These are phyloP conservation scores for Hanseniaspora guilliermondii DNA, from an alignment of 805 yeast genomes.

Conservation along the genomic window DNA sequence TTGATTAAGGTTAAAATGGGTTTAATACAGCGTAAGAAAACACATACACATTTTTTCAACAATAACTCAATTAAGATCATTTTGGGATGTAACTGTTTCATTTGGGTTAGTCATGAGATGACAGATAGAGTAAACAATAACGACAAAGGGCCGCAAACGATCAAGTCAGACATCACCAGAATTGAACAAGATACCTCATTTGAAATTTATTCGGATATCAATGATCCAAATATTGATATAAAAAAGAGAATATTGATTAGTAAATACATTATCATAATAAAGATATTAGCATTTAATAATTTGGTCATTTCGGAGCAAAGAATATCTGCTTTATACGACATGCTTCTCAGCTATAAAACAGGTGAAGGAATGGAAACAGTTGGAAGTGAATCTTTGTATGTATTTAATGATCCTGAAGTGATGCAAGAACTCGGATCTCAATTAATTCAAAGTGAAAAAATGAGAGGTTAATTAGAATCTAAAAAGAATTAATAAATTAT, in stretches of 20 bases:
- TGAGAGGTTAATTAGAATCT: slow-evolving; percentile 3
- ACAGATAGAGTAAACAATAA: slow-evolving; percentile 25
- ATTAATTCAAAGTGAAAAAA: slow-evolving; percentile 6
- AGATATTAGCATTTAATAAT: slow-evolving; percentile 71
- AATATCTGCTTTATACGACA: slow-evolving; percentile 68
- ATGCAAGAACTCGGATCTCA: slow-evolving; percentile 10
- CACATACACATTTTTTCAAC: slow-evolving; percentile 79
- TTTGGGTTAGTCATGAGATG: slow-evolving; percentile 75
- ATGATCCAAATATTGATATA: slow-evolving; percentile 53
- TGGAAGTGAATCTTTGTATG: neutral
- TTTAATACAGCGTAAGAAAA: slow-evolving; percentile 69
- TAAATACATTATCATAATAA: slow-evolving; percentile 72
- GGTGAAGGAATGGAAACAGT: slow-evolving; percentile 8
- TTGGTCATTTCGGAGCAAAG: slow-evolving; percentile 78
- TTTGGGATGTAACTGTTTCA: slow-evolving; percentile 86
- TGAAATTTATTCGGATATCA: slow-evolving; percentile 87
- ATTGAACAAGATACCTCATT: slow-evolving; percentile 85
- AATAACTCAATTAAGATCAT: slow-evolving; percentile 77
- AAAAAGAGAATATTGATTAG: slow-evolving; percentile 61
- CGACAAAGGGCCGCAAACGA: slow-evolving; percentile 19
- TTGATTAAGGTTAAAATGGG: slow-evolving; percentile 73
- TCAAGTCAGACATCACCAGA: slow-evolving; percentile 44
- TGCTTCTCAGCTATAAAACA: slow-evolving; percentile 27
- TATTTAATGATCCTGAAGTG: slow-evolving; percentile 9
- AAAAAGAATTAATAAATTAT: neutral